These are phyloP conservation scores for Stagonosporopsis cucurbitacearum DNA, from an alignment of 2,329 filamentous ascomycete species.

Conservation along the genomic window DNA sequence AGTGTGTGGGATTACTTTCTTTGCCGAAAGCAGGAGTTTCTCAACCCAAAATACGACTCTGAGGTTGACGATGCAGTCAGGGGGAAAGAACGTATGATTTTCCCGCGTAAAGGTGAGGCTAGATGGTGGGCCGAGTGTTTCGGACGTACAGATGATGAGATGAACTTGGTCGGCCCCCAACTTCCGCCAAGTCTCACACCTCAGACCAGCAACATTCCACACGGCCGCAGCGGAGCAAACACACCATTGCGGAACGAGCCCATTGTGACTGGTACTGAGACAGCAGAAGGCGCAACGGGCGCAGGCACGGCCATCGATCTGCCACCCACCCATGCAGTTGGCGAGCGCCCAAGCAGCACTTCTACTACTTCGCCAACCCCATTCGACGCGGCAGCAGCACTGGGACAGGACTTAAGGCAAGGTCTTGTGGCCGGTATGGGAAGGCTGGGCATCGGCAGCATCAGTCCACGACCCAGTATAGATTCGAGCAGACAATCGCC, in stretches of 20 bases:
- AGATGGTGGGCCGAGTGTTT: slow-evolving; percentile 94
- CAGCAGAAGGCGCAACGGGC: slow-evolving; percentile 41
- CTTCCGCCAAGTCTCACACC: slow-evolving; percentile 34
- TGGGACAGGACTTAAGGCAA: slow-evolving; percentile 40
- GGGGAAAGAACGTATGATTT: slow-evolving; percentile 81
- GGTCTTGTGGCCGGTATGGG: slow-evolving; percentile 42
- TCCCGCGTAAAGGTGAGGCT: slow-evolving; percentile 78
- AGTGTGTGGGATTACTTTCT: slow-evolving; percentile 98
- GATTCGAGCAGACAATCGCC: slow-evolving; percentile 1
- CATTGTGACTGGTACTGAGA: slow-evolving; percentile 46
- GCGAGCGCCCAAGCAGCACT: slow-evolving; percentile 18
- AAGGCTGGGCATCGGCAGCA: slow-evolving; percentile 34
- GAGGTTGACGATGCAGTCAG: slow-evolving; percentile 77
- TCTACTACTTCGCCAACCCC: slow-evolving; percentile 25
- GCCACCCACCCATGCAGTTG: slow-evolving; percentile 32
- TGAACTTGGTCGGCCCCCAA: slow-evolving; percentile 69
- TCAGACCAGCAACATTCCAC: slow-evolving; percentile 35
- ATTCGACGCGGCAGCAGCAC: slow-evolving; percentile 35
- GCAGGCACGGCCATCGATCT: slow-evolving; percentile 36
- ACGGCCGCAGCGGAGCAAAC: slow-evolving; percentile 34
- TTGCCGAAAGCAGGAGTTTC: slow-evolving; percentile 78
- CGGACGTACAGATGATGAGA: slow-evolving; percentile 84
- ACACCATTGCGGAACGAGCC: slow-evolving; percentile 39
- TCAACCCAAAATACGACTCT: slow-evolving; percentile 79
- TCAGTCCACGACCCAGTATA: slow-evolving; percentile 24